Evolutionary conservation across 169 alveolate species (phyloP).

Genomic region (Plasmodium blacklocki): DNA sequence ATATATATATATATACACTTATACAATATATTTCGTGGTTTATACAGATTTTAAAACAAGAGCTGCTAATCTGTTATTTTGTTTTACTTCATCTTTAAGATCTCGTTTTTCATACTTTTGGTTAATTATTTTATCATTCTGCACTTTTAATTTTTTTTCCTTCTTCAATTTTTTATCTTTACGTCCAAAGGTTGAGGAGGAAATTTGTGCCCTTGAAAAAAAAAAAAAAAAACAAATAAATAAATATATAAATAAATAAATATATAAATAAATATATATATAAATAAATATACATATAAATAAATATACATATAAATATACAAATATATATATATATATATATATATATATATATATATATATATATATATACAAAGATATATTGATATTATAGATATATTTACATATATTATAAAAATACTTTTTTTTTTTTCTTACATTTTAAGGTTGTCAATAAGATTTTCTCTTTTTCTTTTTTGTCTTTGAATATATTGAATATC

Average conservation of each 20-base stretch:
- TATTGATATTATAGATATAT: neutral
- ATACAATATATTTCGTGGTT: neutral
- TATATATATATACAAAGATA: neutral
- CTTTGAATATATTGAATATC: constrained; percentile 37
- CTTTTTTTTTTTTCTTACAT: constrained; percentile 15
- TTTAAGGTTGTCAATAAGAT: constrained; percentile 38
- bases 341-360: too few relatives aligned
- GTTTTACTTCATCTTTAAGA: constrained; percentile 48
- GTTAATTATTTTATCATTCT: constrained; percentile 15
- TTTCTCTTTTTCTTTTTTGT: constrained; percentile 48
- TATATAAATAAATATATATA: neutral
- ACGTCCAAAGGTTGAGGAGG: constrained; percentile 62
- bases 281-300: neutral
- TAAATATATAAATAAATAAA: neutral
- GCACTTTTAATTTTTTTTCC: constrained; percentile 37
- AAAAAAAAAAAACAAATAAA: neutral
- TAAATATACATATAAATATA: neutral
- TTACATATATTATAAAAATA: neutral
- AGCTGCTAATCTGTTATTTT: constrained; percentile 40
- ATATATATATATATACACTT: too few relatives aligned
- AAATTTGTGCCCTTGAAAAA: constrained; percentile 38
- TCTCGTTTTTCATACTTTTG: constrained; percentile 47
- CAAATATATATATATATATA: neutral
- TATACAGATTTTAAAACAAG: constrained; percentile 44
- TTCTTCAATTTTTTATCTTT: constrained; percentile 40